These are phyloP conservation scores for Elaeagnus macrophylla DNA, from an alignment of 306 rosid species.

Conservation along the genomic window DNA sequence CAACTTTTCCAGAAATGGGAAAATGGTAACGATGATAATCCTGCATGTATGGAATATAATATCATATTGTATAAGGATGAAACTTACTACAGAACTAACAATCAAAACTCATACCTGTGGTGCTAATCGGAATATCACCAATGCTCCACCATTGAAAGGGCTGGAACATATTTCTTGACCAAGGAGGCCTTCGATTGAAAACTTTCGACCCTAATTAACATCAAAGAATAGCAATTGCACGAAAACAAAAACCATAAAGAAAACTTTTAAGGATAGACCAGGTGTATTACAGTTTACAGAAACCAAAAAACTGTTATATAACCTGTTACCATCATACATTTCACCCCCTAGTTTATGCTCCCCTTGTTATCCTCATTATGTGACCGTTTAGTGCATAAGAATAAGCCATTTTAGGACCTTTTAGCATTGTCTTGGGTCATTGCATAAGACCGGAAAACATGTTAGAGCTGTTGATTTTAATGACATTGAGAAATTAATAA, in stretches of 20 bases:
- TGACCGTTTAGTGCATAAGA: too few species aligned
- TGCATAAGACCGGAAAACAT: too few species aligned
- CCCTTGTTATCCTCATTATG: too few species aligned
- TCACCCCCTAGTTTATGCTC: too few species aligned
- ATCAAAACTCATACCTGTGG: slow-evolving; percentile 57
- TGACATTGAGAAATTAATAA: too few species aligned
- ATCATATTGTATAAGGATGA: slow-evolving; percentile 10
- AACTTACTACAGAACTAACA: slow-evolving; percentile 2
- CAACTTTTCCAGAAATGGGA: slow-evolving; percentile 77
- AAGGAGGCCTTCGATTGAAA: slow-evolving; percentile 83
- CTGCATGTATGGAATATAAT: slow-evolving; percentile 35
- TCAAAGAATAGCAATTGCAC: not conserved
- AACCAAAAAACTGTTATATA: too few species aligned
- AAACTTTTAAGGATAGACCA: not conserved
- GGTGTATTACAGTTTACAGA: too few species aligned
- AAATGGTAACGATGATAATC: slow-evolving; percentile 93
- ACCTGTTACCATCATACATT: too few species aligned
- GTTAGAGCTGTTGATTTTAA: too few species aligned
- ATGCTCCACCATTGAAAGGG: slow-evolving; percentile 65
- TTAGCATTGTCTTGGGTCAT: too few species aligned
- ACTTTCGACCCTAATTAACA: slow-evolving; percentile 62
- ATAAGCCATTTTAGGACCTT: too few species aligned
- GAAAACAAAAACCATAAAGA: not conserved
- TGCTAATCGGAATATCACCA: slow-evolving; percentile 95
- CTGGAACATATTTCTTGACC: slow-evolving; percentile 55